phyloP scores from a whole-genome alignment of 2,329 filamentous ascomycete genomes.

The Alternaria hordeiaustralica region DNA sequence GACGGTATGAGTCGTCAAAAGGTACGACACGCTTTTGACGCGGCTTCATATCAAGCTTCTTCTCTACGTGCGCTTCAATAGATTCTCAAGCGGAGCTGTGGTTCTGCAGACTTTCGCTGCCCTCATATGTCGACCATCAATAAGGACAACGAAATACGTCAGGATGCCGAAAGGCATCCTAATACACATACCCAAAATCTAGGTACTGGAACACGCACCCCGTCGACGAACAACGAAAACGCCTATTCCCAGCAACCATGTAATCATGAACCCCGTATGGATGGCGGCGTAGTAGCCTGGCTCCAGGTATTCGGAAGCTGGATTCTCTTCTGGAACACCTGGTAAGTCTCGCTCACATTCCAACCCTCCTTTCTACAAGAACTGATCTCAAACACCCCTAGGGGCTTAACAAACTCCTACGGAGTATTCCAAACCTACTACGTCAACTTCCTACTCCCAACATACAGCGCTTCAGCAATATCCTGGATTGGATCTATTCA shows the following conservation, averaged over 20 bases:
- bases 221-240: background rate
- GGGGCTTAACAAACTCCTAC: background rate
- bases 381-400: background rate
- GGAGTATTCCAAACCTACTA: background rate
- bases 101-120: accelerated
- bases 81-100: background rate
- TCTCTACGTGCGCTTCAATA: background rate
- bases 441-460: background rate
- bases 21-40: no score
- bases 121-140: background rate
- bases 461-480: background rate
- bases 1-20: background rate
- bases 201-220: background rate
- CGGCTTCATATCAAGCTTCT: background rate
- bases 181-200: background rate
- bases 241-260: background rate
- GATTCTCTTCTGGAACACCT: background rate
- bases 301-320: background rate
- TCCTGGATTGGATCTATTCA: background rate
- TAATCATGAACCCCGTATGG: background rate
- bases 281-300: background rate
- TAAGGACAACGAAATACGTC: background rate
- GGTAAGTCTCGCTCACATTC: background rate
- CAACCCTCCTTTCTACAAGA: background rate
- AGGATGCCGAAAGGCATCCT: background rate